phyloP scores from a whole-genome alignment of 306 rosid genomes.

The Arachis stenosperma region DNA sequence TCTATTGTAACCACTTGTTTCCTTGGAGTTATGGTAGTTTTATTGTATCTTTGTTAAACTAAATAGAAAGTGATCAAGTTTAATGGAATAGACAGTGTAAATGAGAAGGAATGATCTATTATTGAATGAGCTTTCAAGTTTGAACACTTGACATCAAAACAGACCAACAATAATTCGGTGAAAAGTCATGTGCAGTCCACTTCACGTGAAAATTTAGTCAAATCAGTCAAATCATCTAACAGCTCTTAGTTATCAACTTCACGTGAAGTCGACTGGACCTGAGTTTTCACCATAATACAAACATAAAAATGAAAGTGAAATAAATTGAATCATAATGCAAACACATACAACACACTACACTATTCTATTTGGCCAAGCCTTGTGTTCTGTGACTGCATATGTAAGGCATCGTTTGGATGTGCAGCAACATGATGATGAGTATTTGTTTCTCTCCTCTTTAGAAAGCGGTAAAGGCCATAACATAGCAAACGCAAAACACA shows the following conservation, averaged over 20 bases:
- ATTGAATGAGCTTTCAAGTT: neutral
- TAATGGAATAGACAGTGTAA: no score
- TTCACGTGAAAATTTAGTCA: no score
- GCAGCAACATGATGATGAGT: neutral
- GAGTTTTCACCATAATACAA: no score
- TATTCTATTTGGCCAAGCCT: neutral
- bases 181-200: no score
- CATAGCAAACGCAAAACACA: slow-evolving; percentile 47
- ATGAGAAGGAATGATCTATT: neutral
- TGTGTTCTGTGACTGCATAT: slow-evolving; percentile 36
- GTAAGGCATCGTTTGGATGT: slow-evolving; percentile 29
- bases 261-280: no score
- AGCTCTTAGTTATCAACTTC: no score
- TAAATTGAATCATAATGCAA: neutral
- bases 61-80: no score
- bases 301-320: no score
- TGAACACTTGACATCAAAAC: neutral
- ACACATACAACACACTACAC: neutral
- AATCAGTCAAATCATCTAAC: no score
- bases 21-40: neutral
- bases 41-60: neutral
- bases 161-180: no score
- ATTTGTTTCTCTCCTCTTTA: slow-evolving; percentile 30
- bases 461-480: slow-evolving; percentile 32
- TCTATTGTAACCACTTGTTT: neutral